Conservation (phyloP, 768 basidiomycete genomes). For the Cyathus striatus region DNA sequence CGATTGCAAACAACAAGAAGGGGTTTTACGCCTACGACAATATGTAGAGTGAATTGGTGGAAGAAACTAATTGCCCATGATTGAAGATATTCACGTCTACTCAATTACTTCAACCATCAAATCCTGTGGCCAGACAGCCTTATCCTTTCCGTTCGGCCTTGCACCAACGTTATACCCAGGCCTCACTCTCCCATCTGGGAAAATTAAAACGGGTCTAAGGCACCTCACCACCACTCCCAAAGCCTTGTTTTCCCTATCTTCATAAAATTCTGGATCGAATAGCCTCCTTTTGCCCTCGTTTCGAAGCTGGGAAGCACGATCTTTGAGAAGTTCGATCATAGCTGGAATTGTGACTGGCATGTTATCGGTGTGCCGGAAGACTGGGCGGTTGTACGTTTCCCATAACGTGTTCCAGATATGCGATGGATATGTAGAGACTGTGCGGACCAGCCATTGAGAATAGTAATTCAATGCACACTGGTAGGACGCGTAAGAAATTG, state of each 20-base stretch:
- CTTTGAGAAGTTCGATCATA: no score
- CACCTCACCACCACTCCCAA: neutral
- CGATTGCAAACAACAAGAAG: no score
- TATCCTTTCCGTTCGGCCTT: neutral
- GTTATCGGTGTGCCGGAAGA: slow-evolving; percentile 13
- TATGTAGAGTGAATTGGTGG: no score
- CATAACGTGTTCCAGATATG: slow-evolving; percentile 15
- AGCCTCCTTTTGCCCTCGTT: no score
- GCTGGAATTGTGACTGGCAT: slow-evolving; percentile 14
- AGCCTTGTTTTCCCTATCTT: neutral
- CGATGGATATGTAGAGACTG: slow-evolving; percentile 12
- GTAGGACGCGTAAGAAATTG: neutral
- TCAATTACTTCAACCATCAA: neutral
- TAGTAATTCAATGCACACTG: slow-evolving; percentile 19
- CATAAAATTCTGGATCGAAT: neutral
- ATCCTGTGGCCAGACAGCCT: neutral
- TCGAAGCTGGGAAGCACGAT: no score
- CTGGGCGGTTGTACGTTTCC: slow-evolving; percentile 9
- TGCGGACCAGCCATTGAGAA: slow-evolving; percentile 17
- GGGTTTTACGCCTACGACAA: no score
- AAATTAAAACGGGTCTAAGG: neutral
- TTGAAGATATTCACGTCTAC: no score
- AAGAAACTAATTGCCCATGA: no score
- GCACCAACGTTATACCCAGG: neutral
- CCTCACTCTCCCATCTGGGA: neutral